Percentiles rank a stretch among this genome's conserved stretches.
phyloP scores from a whole-genome alignment of 495 filamentous ascomycete species.

The Amniculicola lignicola region DNA sequence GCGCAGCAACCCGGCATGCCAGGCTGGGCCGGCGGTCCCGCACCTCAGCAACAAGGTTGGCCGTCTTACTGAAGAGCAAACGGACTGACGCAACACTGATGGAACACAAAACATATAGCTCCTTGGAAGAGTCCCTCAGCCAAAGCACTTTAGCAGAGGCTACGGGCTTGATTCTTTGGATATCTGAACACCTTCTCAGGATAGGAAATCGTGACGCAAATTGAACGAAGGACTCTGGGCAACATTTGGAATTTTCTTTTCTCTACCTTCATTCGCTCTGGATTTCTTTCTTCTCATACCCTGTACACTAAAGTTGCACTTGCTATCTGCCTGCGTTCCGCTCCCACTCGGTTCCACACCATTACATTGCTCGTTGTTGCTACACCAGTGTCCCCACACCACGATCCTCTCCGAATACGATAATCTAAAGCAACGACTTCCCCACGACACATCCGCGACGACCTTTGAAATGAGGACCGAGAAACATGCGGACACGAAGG shows the following conservation, averaged over 20 bases:
- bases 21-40: conserved; percentile 45
- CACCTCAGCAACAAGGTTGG: conserved; percentile 29
- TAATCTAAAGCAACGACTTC: conserved; percentile 11
- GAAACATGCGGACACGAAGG: conserved; percentile 1
- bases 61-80: conserved; percentile 21
- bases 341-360: not conserved
- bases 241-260: too few species aligned
- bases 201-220: too few species aligned
- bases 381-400: not conserved
- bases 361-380: not conserved
- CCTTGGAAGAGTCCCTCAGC: too few species aligned
- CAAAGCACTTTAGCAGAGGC: too few species aligned
- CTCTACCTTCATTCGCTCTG: too few species aligned
- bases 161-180: too few species aligned
- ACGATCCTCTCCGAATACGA: conserved; percentile 4
- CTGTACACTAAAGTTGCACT: conserved; percentile 31
- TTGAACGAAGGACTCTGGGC: too few species aligned
- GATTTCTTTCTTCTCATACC: conserved; percentile 24
- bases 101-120: too few species aligned
- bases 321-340: not conserved
- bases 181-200: too few species aligned
- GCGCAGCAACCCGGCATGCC: conserved; percentile 45
- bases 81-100: too few species aligned
- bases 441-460: conserved; percentile 27
- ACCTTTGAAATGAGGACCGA: not conserved